A percentile compares a stretch with the other conserved stretches of the same genome.
Conservation (phyloP, 2,329 filamentous ascomycete genomes). For the Rhexocercosporidium sp. region DNA sequence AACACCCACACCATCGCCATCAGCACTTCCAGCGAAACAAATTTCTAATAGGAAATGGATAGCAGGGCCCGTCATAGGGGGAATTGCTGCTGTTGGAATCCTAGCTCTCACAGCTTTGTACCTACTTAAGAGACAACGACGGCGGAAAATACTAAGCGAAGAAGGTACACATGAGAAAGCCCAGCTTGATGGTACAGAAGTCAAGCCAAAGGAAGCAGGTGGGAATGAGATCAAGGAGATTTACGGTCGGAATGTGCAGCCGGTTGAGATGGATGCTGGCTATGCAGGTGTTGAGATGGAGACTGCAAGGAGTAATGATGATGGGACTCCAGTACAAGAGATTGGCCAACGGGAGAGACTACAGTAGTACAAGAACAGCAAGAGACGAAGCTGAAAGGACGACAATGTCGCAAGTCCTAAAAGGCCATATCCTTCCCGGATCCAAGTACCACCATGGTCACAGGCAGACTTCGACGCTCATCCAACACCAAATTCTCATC, state of each 20-base stretch:
- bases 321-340: background rate
- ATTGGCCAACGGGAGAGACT: background rate
- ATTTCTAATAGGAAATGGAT: background rate
- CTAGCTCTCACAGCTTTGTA: background rate
- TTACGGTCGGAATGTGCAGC: background rate
- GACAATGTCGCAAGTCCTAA: background rate
- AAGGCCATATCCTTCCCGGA: background rate
- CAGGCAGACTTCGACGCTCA: background rate
- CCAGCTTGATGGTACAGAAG: background rate
- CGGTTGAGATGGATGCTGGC: background rate
- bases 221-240: background rate
- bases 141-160: no score
- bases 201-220: background rate
- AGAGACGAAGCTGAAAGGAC: background rate
- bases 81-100: background rate
- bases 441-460: background rate
- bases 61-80: background rate
- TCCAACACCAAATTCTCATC: background rate
- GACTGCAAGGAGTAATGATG: background rate
- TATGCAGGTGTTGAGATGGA: background rate
- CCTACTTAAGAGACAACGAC: background rate
- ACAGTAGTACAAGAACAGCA: background rate
- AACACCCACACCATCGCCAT: background rate
- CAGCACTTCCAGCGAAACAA: background rate
- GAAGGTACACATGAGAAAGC: background rate